Conservation (phyloP, 768 basidiomycete genomes). For the Podaxis rugospora region DNA sequence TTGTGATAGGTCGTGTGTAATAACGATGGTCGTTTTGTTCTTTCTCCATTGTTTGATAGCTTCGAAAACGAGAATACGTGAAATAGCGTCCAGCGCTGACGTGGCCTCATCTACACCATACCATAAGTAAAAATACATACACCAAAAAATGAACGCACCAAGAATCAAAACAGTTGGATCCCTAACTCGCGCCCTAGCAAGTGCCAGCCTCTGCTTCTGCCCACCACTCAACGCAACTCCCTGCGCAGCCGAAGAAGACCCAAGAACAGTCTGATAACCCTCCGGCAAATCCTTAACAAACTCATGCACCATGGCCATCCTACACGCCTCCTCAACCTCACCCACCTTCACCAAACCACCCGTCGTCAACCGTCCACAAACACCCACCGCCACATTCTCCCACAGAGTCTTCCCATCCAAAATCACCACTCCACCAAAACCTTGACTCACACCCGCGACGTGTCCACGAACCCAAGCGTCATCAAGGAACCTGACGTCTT, state of each 20-base stretch:
- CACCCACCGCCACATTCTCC: conserved; percentile 82
- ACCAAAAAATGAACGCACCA: conserved; percentile 47
- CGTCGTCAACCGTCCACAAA: conserved; percentile 30
- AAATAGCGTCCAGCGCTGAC: conserved; percentile 81
- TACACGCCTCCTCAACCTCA: conserved; percentile 80
- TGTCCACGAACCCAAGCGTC: conserved; percentile 60
- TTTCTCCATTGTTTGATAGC: conserved; percentile 63
- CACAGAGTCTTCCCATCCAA: conserved; percentile 77
- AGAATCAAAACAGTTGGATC: conserved; percentile 89
- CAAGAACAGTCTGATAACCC: conserved; percentile 83
- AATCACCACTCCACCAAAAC: conserved; percentile 46
- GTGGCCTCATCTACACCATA: conserved; percentile 69
- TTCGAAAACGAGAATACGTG: conserved; percentile 80
- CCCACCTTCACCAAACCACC: conserved; percentile 54
- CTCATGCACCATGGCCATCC: conserved; percentile 82
- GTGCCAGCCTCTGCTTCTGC: conserved; percentile 85
- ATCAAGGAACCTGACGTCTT: conserved; percentile 74
- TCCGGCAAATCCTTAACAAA: conserved; percentile 81
- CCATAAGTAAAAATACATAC: conserved; percentile 18
- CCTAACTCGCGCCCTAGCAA: conserved; percentile 81
- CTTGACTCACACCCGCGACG: conserved; percentile 78
- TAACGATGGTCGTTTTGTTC: conserved; percentile 86
- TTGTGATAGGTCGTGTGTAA: conserved; percentile 93
- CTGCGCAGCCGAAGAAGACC: conserved; percentile 1
- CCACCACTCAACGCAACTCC: conserved; percentile 86